phyloP scores from a whole-genome alignment of 208 protist genomes.

The Wallacemonas sp. region DNA sequence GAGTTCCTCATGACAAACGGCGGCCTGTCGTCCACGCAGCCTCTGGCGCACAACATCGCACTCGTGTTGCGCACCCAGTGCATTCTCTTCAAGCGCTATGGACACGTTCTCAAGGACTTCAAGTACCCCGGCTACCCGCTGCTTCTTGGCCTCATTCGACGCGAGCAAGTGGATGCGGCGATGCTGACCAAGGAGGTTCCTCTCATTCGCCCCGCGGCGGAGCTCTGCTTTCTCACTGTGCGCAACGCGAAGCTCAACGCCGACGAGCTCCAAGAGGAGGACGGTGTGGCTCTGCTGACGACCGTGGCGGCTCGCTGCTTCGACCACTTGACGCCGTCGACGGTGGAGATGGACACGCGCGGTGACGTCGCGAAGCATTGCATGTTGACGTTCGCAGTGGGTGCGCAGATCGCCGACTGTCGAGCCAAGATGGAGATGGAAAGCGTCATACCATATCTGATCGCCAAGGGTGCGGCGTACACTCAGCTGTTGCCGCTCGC shows the following conservation, averaged over 20 bases:
- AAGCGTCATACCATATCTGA: slow-evolving; percentile 52
- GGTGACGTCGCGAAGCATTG: slow-evolving; percentile 63
- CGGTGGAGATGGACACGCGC: slow-evolving; percentile 9
- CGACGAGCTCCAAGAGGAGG: slow-evolving; percentile 92
- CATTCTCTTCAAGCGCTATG: slow-evolving; percentile 91
- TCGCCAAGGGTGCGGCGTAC: slow-evolving; percentile 63
- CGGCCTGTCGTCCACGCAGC: slow-evolving; percentile 20
- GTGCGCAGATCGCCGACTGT: slow-evolving; percentile 74
- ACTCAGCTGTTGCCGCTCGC: slow-evolving; percentile 59
- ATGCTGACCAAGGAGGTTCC: slow-evolving; percentile 72
- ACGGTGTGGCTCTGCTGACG: slow-evolving; percentile 82
- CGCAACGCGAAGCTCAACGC: slow-evolving; percentile 91
- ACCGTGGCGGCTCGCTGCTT: slow-evolving; percentile 71
- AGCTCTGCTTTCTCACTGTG: slow-evolving; percentile 91
- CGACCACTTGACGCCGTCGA: slow-evolving; percentile 56
- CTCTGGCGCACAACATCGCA: slow-evolving; percentile 59
- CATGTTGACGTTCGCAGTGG: slow-evolving; percentile 80
- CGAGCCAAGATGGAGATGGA: slow-evolving; percentile 53
- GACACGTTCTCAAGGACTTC: slow-evolving; percentile 75
- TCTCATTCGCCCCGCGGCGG: slow-evolving; percentile 79
- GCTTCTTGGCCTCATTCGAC: slow-evolving; percentile 78
- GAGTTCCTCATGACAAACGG: slow-evolving; percentile 74
- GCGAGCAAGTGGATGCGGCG: slow-evolving; percentile 60
- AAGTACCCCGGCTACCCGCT: slow-evolving; percentile 95
- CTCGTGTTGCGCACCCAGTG: slow-evolving; percentile 89